Base-by-base conservation (phyloP, 768 basidiomycete species). In the Porphyrellus cyaneotinctus region DNA sequence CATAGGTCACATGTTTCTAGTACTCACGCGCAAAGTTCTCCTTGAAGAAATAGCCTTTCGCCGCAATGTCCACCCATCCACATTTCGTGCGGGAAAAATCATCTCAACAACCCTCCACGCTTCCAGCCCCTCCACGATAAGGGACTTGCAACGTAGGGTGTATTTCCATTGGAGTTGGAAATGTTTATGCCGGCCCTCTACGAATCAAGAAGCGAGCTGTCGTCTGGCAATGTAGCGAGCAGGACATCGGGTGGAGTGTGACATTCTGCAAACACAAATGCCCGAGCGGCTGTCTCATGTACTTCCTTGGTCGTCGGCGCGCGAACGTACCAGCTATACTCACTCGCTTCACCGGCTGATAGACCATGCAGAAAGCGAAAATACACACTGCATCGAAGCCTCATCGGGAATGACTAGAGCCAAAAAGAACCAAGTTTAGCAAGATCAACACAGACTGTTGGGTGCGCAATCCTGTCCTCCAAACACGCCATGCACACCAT, bases 401-500 rank as follows among this genome's bases (percentile, higher is more conserved):
- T 88, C 82, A 63, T 91, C 89, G 0, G 91, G 91, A 45, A 91
- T 90, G 57, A 94, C 91, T 91, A 42, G 36, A 11, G 5, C 7
- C 15, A 35, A 31, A 43, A 33, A 31, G 6, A 30, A 42, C 9
- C 28, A 18, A 18, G 20, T 20, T 55, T 30, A 57, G 20, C 15
- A 3, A 28, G 22, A n/a, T 22, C 24, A 63, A 66, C 79, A 28
- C 80, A 18, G 62, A 88, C 87, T 80, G 56, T 87, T 88, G 0
- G 82, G 75, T 3, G 78, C 83, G 85, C 87, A 88, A 60, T 88
- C 81, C 51, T 77, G 79, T 6, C 89, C 89, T 61, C 82, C 78
- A 58, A 93, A 83, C 41, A 91, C 81, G 0, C 89, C 89, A 60
- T 95, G 90, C 4, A 92, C 80, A 38, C 90, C 83, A 59, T 86